Evolutionary conservation across 768 basidiomycete genomes (phyloP).

Genomic region (Vararia minispora): DNA sequence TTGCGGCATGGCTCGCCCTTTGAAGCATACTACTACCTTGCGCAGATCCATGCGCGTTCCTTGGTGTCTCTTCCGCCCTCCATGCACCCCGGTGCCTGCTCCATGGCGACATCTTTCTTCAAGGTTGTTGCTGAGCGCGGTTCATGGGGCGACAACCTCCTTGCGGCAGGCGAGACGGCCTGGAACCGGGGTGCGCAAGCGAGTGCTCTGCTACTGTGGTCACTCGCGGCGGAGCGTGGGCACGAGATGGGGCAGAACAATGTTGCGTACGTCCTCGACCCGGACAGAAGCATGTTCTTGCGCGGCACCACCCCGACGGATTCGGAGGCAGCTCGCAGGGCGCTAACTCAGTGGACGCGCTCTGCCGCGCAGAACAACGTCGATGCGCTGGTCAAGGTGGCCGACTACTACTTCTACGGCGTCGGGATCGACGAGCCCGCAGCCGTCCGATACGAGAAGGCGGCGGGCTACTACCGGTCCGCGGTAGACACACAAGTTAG

Average conservation of each 20-base stretch:
- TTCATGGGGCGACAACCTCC: conserved; percentile 70
- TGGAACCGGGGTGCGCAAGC: conserved; percentile 69
- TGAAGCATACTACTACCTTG: conserved; percentile 91
- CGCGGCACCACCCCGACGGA: too few relatives aligned
- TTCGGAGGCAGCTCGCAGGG: conserved; percentile 70
- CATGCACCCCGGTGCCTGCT: conserved; percentile 63
- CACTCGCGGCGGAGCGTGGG: conserved; percentile 88
- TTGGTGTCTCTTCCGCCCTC: conserved; percentile 37
- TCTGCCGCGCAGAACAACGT: conserved; percentile 90
- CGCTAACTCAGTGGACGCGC: conserved; percentile 88
- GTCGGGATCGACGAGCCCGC: conserved; percentile 70
- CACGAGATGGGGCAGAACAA: conserved; percentile 93
- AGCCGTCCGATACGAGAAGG: conserved; percentile 66
- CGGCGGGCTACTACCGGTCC: conserved; percentile 87
- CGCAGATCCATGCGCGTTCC: conserved; percentile 60
- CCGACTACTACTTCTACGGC: conserved; percentile 93
- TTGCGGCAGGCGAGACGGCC: conserved; percentile 67
- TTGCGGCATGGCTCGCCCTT: conserved; percentile 83
- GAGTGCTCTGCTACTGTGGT: conserved; percentile 86
- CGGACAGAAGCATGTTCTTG: conserved; percentile 64
- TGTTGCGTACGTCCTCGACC: conserved; percentile 83
- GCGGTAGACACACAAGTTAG: conserved; percentile 90
- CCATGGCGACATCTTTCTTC: conserved; percentile 85
- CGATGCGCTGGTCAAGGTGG: conserved; percentile 97
- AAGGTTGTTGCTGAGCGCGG: conserved; percentile 90